A percentile compares a stretch with the other conserved stretches of the same genome.
Conservation (phyloP, 306 rosid species). For the Lathyrus aphaca region DNA sequence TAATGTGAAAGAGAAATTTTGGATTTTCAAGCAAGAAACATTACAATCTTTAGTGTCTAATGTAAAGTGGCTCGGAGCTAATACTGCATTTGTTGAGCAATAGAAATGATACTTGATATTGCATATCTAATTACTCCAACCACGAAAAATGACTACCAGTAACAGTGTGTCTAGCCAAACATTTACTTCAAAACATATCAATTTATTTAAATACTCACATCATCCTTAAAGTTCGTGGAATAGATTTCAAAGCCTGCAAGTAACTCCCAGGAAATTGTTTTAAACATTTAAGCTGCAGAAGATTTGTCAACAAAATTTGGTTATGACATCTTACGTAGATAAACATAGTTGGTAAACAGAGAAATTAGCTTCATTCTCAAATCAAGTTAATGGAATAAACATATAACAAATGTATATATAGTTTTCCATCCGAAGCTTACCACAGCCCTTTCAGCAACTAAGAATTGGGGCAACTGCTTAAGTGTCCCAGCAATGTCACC, state of each 20-base stretch:
- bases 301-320: slow-evolving; percentile 29
- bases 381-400: slow-evolving; percentile 34
- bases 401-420: slow-evolving; percentile 17
- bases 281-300: slow-evolving; percentile 77
- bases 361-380: slow-evolving; percentile 2
- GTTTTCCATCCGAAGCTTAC: slow-evolving; percentile 60
- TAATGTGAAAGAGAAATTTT: background rate
- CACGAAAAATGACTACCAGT: background rate
- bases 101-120: slow-evolving; percentile 24
- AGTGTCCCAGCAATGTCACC: slow-evolving; percentile 83
- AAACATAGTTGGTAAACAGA: slow-evolving; percentile 27
- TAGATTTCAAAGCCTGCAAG: slow-evolving; percentile 82
- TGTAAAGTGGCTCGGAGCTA: slow-evolving; percentile 2
- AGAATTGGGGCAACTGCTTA: slow-evolving; percentile 79
- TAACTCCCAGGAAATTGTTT: slow-evolving; percentile 81
- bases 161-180: slow-evolving; percentile 29
- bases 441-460: slow-evolving; percentile 89
- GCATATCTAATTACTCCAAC: slow-evolving; percentile 9
- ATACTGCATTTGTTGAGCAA: background rate
- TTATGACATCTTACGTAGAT: slow-evolving; percentile 16
- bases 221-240: slow-evolving; percentile 97
- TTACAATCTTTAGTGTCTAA: slow-evolving; percentile 11
- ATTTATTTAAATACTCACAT: slow-evolving; percentile 62
- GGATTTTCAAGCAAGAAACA: slow-evolving; percentile 32
- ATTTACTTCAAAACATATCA: slow-evolving; percentile 24